Percentiles rank a stretch among this genome's conserved stretches.
Evolutionary conservation across 2,329 filamentous ascomycete genomes (phyloP).

Genomic region (Ceratocystis cubensis): DNA sequence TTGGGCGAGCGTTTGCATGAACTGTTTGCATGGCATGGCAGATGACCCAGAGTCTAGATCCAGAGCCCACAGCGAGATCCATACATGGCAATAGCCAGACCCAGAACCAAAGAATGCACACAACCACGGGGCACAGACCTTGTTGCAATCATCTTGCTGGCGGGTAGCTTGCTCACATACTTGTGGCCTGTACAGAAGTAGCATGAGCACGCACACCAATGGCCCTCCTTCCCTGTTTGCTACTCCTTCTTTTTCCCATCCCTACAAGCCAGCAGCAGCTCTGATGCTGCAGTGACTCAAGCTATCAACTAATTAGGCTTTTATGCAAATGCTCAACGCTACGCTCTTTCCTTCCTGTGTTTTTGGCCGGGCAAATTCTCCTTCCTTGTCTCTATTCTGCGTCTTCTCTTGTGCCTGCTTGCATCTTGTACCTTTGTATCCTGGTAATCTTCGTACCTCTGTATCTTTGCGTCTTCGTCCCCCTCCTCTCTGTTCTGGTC

Average conservation of each 20-base stretch:
- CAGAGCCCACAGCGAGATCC: no score
- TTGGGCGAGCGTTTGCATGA: background rate
- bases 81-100: no score
- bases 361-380: background rate
- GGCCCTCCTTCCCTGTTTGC: background rate
- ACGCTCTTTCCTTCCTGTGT: background rate
- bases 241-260: no score
- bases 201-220: no score
- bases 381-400: background rate
- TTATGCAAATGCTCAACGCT: background rate
- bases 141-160: background rate
- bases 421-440: background rate
- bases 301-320: background rate
- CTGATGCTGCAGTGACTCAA: background rate
- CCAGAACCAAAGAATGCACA: background rate
- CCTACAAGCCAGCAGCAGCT: background rate
- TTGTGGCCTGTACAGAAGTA: background rate
- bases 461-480: background rate
- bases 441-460: background rate
- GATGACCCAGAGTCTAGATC: background rate
- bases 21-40: background rate
- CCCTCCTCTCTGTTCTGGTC: background rate
- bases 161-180: background rate
- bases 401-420: background rate
- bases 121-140: background rate